Conservation (phyloP, 2,329 filamentous ascomycete species). For the Tricladium varicosporioides region DNA sequence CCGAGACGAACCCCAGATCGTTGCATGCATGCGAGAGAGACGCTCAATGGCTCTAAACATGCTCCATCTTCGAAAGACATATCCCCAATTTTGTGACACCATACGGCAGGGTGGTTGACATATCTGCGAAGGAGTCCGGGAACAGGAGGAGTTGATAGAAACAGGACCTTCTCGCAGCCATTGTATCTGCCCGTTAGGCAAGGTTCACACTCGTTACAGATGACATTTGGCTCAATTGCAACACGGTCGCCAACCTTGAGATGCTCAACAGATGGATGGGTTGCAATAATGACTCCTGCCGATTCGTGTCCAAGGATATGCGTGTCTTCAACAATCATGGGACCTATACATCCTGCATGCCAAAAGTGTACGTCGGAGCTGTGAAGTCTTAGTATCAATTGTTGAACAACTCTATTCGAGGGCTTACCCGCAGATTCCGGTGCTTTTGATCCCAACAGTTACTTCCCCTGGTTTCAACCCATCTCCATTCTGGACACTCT, state of each 20-base stretch:
- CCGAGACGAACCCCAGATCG: constrained; percentile 77
- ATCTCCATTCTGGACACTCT: constrained; percentile 67
- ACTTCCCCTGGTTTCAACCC: constrained; percentile 79
- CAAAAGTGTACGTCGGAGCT: constrained; percentile 97
- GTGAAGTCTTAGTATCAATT: constrained; percentile 13
- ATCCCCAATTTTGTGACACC: constrained; percentile 94
- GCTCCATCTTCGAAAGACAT: constrained; percentile 92
- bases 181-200: constrained; percentile 94
- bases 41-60: constrained; percentile 84
- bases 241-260: constrained; percentile 87
- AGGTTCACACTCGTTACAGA: constrained; percentile 86
- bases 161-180: constrained; percentile 81
- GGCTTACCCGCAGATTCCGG: constrained; percentile 87
- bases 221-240: constrained; percentile 90
- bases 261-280: constrained; percentile 73
- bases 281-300: constrained; percentile 77
- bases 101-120: constrained; percentile 89
- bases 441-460: constrained; percentile 85
- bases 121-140: constrained; percentile 85
- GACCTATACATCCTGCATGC: constrained; percentile 91
- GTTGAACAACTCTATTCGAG: background rate
- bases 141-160: constrained; percentile 88
- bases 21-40: constrained; percentile 85
- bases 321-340: constrained; percentile 86
- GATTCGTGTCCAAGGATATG: constrained; percentile 96